A percentile compares a stretch with the other conserved stretches of the same genome.
Evolutionary conservation across 768 basidiomycete species (phyloP).

Genomic region (Lactifluus piperatus): DNA sequence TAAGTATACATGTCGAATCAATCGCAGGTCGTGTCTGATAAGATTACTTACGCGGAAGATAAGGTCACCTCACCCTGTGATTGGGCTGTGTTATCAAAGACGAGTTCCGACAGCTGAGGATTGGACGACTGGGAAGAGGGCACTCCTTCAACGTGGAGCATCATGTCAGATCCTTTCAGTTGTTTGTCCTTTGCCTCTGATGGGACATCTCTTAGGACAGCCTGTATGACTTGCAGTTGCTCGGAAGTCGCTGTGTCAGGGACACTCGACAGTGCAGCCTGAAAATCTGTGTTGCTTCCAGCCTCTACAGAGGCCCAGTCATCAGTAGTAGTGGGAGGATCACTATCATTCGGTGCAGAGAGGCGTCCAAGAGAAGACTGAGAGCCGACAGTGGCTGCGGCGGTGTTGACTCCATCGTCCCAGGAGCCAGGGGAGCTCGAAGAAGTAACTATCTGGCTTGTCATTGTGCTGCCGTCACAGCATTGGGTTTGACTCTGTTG

Average conservation of each 20-base stretch:
- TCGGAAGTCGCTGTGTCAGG: background rate
- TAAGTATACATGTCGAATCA: background rate
- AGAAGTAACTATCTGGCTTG: background rate
- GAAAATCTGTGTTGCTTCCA: background rate
- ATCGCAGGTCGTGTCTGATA: background rate
- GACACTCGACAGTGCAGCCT: background rate
- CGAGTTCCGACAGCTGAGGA: background rate
- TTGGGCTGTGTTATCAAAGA: background rate
- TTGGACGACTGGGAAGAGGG: background rate
- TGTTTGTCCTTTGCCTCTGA: background rate
- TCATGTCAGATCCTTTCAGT: background rate
- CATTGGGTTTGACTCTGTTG: background rate
- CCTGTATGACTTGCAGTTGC: background rate
- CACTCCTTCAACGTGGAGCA: background rate
- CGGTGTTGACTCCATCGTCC: background rate
- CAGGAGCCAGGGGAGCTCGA: background rate
- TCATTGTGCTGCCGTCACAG: background rate
- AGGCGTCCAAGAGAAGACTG: background rate
- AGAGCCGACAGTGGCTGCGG: slow-evolving; percentile 5
- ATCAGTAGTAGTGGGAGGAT: background rate
- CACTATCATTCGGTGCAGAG: background rate
- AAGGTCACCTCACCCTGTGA: background rate
- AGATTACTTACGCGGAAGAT: background rate
- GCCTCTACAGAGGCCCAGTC: slow-evolving; percentile 12
- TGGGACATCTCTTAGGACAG: background rate